Percentiles rank a stretch among this genome's conserved stretches.
These are phyloP conservation scores for Ophiostoma himal-ulmi DNA, from an alignment of 2,329 filamentous ascomycete genomes.

Conservation along the genomic window DNA sequence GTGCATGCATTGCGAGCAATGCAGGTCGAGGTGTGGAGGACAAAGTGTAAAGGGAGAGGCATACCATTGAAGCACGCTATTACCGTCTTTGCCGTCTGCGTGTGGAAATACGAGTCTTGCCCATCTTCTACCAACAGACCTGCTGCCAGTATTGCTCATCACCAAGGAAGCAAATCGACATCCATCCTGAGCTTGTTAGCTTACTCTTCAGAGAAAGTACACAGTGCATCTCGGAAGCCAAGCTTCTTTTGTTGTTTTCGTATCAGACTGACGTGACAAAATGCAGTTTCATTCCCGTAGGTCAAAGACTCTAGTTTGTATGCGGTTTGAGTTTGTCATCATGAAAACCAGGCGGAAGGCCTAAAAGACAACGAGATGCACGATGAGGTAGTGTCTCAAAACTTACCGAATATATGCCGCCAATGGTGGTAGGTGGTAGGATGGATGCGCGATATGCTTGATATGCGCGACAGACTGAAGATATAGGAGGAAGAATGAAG, in stretches of 20 bases:
- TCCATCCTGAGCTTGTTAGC: constrained; percentile 16
- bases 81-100: neutral
- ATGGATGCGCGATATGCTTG: constrained; percentile 4
- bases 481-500: constrained; percentile 17
- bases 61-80: constrained; percentile 9
- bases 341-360: constrained; percentile 37
- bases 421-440: neutral
- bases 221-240: neutral
- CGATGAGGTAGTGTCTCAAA: neutral
- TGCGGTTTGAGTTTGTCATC: constrained; percentile 82
- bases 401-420: constrained; percentile 29
- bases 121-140: neutral
- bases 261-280: constrained; percentile 92
- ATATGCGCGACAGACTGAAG: neutral
- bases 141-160: neutral
- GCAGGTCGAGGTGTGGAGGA: constrained; percentile 21
- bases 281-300: constrained; percentile 71
- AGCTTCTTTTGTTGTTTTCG: constrained; percentile 25
- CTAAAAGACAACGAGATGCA: constrained; percentile 22
- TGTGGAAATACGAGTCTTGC: neutral
- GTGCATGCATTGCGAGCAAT: constrained; percentile 7
- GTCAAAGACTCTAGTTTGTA: constrained; percentile 99
- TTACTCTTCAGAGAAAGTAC: neutral
- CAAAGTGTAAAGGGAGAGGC: neutral
- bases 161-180: neutral